Evolutionary conservation across 257 asterid genomes (phyloP).

Genomic region (Solanum arcanum): DNA sequence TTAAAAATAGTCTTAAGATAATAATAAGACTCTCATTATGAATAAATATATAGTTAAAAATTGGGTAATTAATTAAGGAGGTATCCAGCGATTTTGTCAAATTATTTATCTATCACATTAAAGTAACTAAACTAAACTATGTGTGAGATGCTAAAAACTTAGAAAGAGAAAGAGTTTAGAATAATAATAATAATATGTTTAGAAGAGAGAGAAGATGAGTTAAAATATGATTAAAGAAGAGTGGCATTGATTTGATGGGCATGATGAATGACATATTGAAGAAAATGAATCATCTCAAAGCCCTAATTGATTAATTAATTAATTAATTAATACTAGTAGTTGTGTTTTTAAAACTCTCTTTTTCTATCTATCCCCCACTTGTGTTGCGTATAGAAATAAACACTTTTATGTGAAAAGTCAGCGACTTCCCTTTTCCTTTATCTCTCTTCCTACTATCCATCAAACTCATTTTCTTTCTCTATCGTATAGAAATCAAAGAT

Average conservation of each 20-base stretch:
- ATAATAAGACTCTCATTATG: neutral
- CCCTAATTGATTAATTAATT: slow-evolving; percentile 14
- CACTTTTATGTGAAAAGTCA: slow-evolving; percentile 55
- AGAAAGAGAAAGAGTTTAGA: neutral
- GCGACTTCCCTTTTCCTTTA: slow-evolving; percentile 18
- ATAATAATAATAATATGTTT: neutral
- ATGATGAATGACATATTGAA: slow-evolving; percentile 5
- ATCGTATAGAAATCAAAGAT: neutral
- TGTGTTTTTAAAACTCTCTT: neutral
- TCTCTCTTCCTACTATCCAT: neutral
- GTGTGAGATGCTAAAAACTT: neutral
- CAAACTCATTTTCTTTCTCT: slow-evolving; percentile 2
- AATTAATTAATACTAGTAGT: neutral
- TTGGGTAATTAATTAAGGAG: neutral
- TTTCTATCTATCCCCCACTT: neutral
- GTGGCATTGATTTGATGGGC: slow-evolving; percentile 33
- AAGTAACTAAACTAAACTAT: neutral
- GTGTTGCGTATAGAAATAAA: slow-evolving; percentile 37
- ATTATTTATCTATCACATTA: neutral
- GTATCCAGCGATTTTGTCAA: neutral
- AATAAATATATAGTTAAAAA: neutral
- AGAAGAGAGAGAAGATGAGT: slow-evolving; percentile 6
- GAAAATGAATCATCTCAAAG: slow-evolving; percentile 12
- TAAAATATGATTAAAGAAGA: slow-evolving; percentile 14
- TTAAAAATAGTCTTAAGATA: neutral